These are phyloP conservation scores for Piper betle DNA, from an alignment of 164 flowering plant genomes.

Conservation along the genomic window DNA sequence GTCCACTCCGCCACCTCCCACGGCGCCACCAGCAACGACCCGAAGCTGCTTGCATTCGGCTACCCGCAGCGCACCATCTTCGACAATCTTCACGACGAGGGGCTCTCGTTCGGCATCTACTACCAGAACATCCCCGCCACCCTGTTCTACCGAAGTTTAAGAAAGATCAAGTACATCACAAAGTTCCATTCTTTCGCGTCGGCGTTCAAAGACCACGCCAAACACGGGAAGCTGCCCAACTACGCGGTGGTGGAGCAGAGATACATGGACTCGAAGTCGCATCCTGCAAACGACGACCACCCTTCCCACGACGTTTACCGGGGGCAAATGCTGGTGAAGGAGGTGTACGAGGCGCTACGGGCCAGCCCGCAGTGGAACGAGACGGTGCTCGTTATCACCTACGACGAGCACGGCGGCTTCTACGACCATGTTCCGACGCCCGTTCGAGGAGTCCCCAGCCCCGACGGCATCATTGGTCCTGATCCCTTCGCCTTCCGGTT, in stretches of 20 bases:
- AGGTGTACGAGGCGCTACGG: slow-evolving; percentile 81
- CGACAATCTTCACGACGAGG: slow-evolving; percentile 49
- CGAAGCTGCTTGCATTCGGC: slow-evolving; percentile 25
- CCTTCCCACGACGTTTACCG: slow-evolving; percentile 87
- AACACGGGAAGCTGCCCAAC: slow-evolving; percentile 48
- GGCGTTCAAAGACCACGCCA: slow-evolving; percentile 43
- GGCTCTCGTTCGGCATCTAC: slow-evolving; percentile 61
- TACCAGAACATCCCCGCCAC: slow-evolving; percentile 67
- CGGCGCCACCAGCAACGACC: slow-evolving; percentile 54
- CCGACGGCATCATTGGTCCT: slow-evolving; percentile 79
- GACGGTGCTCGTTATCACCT: slow-evolving; percentile 57
- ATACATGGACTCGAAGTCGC: slow-evolving; percentile 39
- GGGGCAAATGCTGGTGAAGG: slow-evolving; percentile 87
- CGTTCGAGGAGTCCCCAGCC: slow-evolving; percentile 68
- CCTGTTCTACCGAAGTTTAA: slow-evolving; percentile 53
- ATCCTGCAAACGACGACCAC: slow-evolving; percentile 87
- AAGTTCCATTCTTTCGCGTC: slow-evolving; percentile 40
- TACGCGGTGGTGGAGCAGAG: slow-evolving; percentile 87
- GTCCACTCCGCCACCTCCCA: slow-evolving; percentile 73
- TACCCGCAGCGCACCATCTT: slow-evolving; percentile 73
- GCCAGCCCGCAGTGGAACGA: slow-evolving; percentile 93
- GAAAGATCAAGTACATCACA: slow-evolving; percentile 50
- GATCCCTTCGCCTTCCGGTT: slow-evolving; percentile 63
- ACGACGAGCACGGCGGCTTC: slow-evolving; percentile 94
- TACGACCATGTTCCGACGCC: slow-evolving; percentile 88